Conservation (phyloP, 148 eudicot species). For the Beta vulgaris region DNA sequence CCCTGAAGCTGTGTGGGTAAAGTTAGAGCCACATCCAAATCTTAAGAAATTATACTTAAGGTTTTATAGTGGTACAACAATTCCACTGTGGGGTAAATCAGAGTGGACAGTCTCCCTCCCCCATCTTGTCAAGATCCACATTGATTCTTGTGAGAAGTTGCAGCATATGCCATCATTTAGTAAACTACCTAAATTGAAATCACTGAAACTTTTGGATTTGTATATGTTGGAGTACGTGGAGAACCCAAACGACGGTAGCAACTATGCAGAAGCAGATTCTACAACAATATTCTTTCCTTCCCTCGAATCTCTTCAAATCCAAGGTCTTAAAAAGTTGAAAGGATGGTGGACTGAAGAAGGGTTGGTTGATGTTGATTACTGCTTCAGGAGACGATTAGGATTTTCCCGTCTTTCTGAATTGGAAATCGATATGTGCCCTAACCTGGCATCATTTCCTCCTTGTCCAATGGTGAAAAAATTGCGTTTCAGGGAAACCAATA, state of each 20-base stretch:
- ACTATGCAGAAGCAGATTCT: background rate
- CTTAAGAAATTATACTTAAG: background rate
- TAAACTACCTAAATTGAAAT: background rate
- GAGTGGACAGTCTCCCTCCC: background rate
- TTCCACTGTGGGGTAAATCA: constrained; percentile 21
- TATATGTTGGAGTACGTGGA: constrained; percentile 14
- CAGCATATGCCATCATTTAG: constrained; percentile 10
- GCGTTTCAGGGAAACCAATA: background rate
- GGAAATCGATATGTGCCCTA: background rate
- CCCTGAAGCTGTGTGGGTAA: constrained; percentile 13
- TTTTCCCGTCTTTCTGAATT: constrained; percentile 17
- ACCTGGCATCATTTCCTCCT: constrained; percentile 13
- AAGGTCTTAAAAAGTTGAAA: background rate
- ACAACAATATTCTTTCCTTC: background rate
- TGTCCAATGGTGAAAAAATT: constrained; percentile 7
- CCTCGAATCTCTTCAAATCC: background rate
- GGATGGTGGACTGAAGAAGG: background rate
- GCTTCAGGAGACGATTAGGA: background rate
- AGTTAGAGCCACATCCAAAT: constrained; percentile 18
- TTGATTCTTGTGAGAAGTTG: background rate
- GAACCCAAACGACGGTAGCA: background rate
- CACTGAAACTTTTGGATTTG: background rate
- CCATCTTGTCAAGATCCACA: constrained; percentile 4
- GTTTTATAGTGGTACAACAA: background rate
- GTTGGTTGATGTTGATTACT: background rate